Percentiles rank a stretch among this genome's conserved stretches.
Conservation (phyloP, 805 yeast genomes). For the Zygoascus ofunaensis region DNA sequence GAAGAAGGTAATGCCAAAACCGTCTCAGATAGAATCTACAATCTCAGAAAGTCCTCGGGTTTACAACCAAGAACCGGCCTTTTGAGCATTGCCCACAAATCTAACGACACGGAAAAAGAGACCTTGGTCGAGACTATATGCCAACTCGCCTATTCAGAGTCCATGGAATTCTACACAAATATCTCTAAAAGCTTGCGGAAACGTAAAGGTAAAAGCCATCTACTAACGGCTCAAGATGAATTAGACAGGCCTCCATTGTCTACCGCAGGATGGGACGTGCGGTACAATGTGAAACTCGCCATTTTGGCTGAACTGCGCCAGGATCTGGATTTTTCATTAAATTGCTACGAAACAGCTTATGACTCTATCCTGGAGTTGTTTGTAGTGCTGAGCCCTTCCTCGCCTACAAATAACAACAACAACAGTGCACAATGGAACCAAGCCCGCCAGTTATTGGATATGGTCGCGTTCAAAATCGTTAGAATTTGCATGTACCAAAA, state of each 20-base stretch:
- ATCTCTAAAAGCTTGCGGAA: slow-evolving; percentile 35
- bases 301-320: slow-evolving; percentile 41
- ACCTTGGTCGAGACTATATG: slow-evolving; percentile 32
- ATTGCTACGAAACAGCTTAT: slow-evolving; percentile 44
- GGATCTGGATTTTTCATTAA: slow-evolving; percentile 41
- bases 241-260: slow-evolving; percentile 19
- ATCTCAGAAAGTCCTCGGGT: slow-evolving; percentile 35
- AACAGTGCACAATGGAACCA: slow-evolving; percentile 34
- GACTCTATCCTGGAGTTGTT: slow-evolving; percentile 39
- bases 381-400: slow-evolving; percentile 18
- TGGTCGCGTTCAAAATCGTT: slow-evolving; percentile 52
- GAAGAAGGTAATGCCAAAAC: slow-evolving; percentile 17
- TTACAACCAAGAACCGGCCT: slow-evolving; percentile 39
- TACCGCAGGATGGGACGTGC: slow-evolving; percentile 37
- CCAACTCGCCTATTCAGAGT: slow-evolving; percentile 33
- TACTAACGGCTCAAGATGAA: slow-evolving; percentile 2
- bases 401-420: too few relatives aligned
- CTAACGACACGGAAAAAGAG: slow-evolving; percentile 33
- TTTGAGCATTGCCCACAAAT: slow-evolving; percentile 35
- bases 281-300: slow-evolving; percentile 46
- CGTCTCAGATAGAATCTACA: slow-evolving; percentile 26
- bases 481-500: slow-evolving; percentile 51
- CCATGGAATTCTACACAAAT: slow-evolving; percentile 37
- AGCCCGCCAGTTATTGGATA: slow-evolving; percentile 46
- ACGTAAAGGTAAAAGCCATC: slow-evolving; percentile 26